phyloP scores from a whole-genome alignment of 345 rosid species.

The Schrenkiella parvula region DNA sequence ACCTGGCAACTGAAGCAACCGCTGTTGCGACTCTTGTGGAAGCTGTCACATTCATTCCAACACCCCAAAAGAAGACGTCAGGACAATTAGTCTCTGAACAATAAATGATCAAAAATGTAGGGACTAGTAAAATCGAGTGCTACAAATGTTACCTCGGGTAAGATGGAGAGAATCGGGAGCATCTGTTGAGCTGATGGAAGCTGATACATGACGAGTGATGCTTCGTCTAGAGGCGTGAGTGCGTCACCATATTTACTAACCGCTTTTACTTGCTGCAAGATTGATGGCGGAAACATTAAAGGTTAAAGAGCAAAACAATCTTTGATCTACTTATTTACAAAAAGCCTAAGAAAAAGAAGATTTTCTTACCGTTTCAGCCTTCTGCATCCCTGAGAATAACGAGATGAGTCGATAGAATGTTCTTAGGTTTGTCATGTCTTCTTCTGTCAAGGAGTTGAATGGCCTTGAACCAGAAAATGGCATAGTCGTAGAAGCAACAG shows the following conservation, averaged over 20 bases:
- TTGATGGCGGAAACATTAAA: not conserved
- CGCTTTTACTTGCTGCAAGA: constrained; percentile 43
- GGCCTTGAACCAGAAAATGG: constrained; percentile 49
- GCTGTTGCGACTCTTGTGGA: constrained; percentile 73
- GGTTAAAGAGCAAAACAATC: not conserved
- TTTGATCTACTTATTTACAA: not conserved
- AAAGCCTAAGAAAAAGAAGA: not conserved
- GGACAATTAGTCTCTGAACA: not conserved
- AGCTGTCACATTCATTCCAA: constrained; percentile 45
- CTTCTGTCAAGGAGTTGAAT: constrained; percentile 54
- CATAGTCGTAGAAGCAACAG: constrained; percentile 38
- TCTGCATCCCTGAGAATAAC: constrained; percentile 52
- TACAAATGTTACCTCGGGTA: constrained; percentile 56
- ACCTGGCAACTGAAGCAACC: constrained; percentile 64
- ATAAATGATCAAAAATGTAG: not conserved
- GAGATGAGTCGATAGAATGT: constrained; percentile 63
- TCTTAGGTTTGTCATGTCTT: constrained; percentile 69
- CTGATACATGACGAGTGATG: constrained; percentile 35
- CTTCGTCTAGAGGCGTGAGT: constrained; percentile 35
- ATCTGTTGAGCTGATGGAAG: constrained; percentile 63
- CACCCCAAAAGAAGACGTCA: not conserved
- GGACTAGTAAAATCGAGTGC: not conserved
- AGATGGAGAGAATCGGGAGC: constrained; percentile 58
- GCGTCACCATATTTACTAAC: constrained; percentile 29
- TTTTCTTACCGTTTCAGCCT: constrained; percentile 42